Conservation (phyloP, 2,329 filamentous ascomycete species). For the Monosporascus ibericus region DNA sequence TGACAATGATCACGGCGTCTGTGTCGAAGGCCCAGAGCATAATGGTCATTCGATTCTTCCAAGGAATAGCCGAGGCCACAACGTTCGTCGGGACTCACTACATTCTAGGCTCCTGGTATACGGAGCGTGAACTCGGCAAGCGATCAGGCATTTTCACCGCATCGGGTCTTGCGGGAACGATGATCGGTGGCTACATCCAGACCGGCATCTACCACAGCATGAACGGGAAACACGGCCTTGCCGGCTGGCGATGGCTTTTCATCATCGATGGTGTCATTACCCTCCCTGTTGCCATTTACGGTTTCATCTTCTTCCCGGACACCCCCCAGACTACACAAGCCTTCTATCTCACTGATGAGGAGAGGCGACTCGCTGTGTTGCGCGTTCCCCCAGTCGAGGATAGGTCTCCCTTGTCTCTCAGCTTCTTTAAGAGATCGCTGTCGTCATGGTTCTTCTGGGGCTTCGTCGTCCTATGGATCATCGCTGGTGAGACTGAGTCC, state of each 20-base stretch:
- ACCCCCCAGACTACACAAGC: conserved; percentile 44
- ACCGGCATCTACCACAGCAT: conserved; percentile 41
- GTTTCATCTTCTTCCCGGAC: conserved; percentile 48
- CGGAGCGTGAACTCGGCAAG: conserved; percentile 54
- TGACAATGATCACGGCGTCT: conserved; percentile 57
- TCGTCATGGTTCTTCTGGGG: conserved; percentile 60
- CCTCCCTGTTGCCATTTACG: conserved; percentile 49
- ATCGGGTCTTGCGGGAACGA: conserved; percentile 52
- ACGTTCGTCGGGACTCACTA: conserved; percentile 55
- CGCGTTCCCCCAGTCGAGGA: conserved; percentile 34
- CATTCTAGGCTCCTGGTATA: conserved; percentile 57
- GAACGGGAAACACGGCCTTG: conserved; percentile 41
- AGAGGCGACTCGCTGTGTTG: conserved; percentile 30
- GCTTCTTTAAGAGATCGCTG: conserved; percentile 50
- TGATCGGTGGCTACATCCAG: conserved; percentile 59
- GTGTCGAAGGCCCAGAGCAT: conserved; percentile 45
- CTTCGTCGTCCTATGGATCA: conserved; percentile 61
- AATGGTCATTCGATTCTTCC: conserved; percentile 54
- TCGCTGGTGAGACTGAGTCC: conserved; percentile 66
- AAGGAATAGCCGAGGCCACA: conserved; percentile 48
- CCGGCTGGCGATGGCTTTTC: conserved; percentile 51
- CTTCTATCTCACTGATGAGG: conserved; percentile 36
- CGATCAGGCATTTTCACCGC: conserved; percentile 56
- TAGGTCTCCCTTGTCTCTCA: conserved; percentile 38
- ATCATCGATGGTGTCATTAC: conserved; percentile 48